Evolutionary conservation across 805 yeast genomes (phyloP), one percentile per base, ranked within the genome.

Genomic region (Yarrowia osloensis): DNA sequence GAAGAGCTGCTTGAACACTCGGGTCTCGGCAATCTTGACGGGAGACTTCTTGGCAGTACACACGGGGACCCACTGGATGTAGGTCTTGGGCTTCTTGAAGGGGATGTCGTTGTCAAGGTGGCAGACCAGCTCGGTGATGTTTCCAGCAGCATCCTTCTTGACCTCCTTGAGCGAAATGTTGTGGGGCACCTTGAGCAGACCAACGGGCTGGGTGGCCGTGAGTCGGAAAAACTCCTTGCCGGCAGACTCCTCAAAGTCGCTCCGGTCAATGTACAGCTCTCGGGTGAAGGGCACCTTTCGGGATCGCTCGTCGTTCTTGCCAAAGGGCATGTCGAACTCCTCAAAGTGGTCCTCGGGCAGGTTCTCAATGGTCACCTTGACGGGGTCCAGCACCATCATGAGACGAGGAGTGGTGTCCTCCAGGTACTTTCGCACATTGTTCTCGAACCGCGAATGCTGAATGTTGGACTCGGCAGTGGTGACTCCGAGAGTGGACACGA

Each of bases 401-500:
- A 95, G 82, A 77, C 99, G 86, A 67, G 99, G 98, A 19, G 97
- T 92, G 22, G 92, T 86, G 73, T 86, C 88, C 80, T 95, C 99
- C 74, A 95, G 83, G 77, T 86, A 95, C 70, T 86, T 84, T 78
- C 99, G 88, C 67, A 95, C 86, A 1, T 98, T 87, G 74, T 88
- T 86, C 74, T 95, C 99, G 75, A 95, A 92, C 77, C 99, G 84
- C 11, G 86, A 85, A 21, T 85, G 89, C 81, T 95, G 98, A 76
- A 95, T 95, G 75, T 91, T 91, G 47, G 97, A 88, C 52, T 93
- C 89, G 54, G 94, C 84, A 1, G 98, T 95, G 47, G 99, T 95
- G 67, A 95, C 99, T 74, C 99, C 99, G 72, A 95, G 84, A 54
- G 97, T 94, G 77, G 93, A 91, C 74, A 95, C 90, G 77, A 95